These are phyloP conservation scores for Pleurotus djamor DNA, from an alignment of 768 basidiomycete species.

Conservation along the genomic window DNA sequence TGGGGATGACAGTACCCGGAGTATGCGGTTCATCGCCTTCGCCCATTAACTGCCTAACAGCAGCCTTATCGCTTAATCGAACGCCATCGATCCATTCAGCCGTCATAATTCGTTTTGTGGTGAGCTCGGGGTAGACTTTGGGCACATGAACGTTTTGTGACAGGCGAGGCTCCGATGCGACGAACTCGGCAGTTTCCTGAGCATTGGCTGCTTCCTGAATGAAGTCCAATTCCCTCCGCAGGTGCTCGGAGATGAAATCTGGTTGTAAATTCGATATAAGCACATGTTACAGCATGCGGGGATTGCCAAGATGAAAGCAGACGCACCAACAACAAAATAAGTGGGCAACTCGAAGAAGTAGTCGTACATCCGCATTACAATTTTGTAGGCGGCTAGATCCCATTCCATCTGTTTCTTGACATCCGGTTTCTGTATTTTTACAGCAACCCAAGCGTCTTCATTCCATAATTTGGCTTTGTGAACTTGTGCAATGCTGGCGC, in stretches of 20 bases:
- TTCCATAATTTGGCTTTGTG: constrained; percentile 67
- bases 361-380: constrained; percentile 79
- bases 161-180: constrained; percentile 71
- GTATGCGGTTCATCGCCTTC: constrained; percentile 22
- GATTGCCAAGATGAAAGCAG: background rate
- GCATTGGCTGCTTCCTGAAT: constrained; percentile 79
- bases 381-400: constrained; percentile 70
- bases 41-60: constrained; percentile 59
- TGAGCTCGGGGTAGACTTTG: constrained; percentile 64
- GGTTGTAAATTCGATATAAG: background rate
- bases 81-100: constrained; percentile 86
- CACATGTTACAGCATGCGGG: background rate
- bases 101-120: constrained; percentile 77
- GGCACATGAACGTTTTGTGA: constrained; percentile 77
- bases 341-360: constrained; percentile 84
- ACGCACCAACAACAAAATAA: constrained; percentile 73
- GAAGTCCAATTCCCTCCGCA: constrained; percentile 84
- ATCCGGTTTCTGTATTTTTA: constrained; percentile 91
- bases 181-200: constrained; percentile 59
- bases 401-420: constrained; percentile 85
- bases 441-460: constrained; percentile 74
- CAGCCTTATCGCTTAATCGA: constrained; percentile 63
- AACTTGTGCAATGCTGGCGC: constrained; percentile 92
- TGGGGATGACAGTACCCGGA: constrained; percentile 29
- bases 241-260: constrained; percentile 81